phyloP scores from a whole-genome alignment of 768 basidiomycete genomes.

The Epithele typhae region DNA sequence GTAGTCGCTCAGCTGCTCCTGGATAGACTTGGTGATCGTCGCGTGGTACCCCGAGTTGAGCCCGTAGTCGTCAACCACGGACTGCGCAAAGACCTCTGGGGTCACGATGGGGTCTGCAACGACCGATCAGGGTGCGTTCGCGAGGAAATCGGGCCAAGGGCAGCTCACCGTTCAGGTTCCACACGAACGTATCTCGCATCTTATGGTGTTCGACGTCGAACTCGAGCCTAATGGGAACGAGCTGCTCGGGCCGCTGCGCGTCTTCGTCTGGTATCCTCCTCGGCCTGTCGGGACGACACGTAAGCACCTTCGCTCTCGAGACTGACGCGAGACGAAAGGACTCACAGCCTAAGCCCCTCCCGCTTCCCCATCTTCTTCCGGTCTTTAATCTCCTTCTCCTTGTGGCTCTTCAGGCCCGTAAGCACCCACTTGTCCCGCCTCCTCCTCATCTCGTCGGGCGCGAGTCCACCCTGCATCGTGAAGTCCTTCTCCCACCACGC shows the following conservation, averaged over 20 bases:
- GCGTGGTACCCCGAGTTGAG: slow-evolving; percentile 62
- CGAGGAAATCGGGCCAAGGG: slow-evolving; percentile 14
- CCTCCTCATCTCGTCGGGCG: slow-evolving; percentile 32
- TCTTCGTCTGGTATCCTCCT: slow-evolving; percentile 52
- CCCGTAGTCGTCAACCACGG: slow-evolving; percentile 86
- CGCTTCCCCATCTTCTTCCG: slow-evolving; percentile 52
- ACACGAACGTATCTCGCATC: slow-evolving; percentile 94
- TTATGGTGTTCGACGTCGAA: slow-evolving; percentile 93
- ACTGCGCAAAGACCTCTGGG: slow-evolving; percentile 86
- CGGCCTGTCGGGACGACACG: slow-evolving; percentile 39
- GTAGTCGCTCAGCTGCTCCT: slow-evolving; percentile 83
- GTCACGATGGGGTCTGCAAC: slow-evolving; percentile 81
- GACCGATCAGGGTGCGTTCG: neutral
- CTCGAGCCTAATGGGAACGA: slow-evolving; percentile 94
- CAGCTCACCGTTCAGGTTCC: slow-evolving; percentile 86
- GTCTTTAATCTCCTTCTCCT: slow-evolving; percentile 37
- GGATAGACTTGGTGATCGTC: slow-evolving; percentile 75
- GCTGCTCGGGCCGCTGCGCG: slow-evolving; percentile 65
- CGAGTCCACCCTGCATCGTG: slow-evolving; percentile 27
- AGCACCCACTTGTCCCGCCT: slow-evolving; percentile 38
- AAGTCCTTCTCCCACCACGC: slow-evolving; percentile 65
- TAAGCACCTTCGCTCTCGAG: neutral
- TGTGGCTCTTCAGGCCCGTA: slow-evolving; percentile 25
- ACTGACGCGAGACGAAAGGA: slow-evolving; percentile 19
- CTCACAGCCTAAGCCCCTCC: slow-evolving; percentile 76